Evolutionary conservation across 306 rosid species (phyloP).

Genomic region (Macrotyloma uniflorum): DNA sequence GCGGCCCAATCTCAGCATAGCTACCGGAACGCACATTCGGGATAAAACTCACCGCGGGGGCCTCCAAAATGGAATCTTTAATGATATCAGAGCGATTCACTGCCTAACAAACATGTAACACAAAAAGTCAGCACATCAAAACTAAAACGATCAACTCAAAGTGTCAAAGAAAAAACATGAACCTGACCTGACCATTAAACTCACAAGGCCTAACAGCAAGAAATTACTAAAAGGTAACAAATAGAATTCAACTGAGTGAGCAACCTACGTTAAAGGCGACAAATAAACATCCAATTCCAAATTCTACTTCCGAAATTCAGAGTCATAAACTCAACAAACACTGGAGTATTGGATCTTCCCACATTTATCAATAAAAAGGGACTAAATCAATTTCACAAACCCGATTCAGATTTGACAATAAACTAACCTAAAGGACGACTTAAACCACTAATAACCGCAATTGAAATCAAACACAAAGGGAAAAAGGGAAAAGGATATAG

Average conservation of each 20-base stretch:
- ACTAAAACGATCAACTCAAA: background rate
- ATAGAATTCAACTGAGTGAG: background rate
- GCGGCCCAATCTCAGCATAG: constrained; percentile 71
- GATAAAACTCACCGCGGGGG: constrained; percentile 50
- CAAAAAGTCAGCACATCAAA: constrained; percentile 5
- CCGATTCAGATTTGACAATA: background rate
- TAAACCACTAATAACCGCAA: constrained; percentile 8
- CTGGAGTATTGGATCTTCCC: constrained; percentile 21
- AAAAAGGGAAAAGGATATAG: background rate
- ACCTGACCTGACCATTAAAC: background rate
- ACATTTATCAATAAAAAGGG: constrained; percentile 4
- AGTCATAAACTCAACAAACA: constrained; percentile 12
- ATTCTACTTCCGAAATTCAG: constrained; percentile 27
- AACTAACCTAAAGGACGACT: background rate
- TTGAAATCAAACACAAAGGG: constrained; percentile 14
- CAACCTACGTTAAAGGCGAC: background rate
- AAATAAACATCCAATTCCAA: constrained; percentile 14
- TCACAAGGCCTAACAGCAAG: background rate
- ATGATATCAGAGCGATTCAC: constrained; percentile 58
- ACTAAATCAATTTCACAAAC: background rate
- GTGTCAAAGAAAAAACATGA: background rate
- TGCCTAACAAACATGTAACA: constrained; percentile 47
- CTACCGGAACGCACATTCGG: constrained; percentile 85
- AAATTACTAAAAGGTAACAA: background rate
- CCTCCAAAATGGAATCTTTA: constrained; percentile 50